A percentile compares a stretch with the other conserved stretches of the same genome.
Conservation (phyloP, 176 grass and related monocot species). For the Rhynchospora pubera region DNA sequence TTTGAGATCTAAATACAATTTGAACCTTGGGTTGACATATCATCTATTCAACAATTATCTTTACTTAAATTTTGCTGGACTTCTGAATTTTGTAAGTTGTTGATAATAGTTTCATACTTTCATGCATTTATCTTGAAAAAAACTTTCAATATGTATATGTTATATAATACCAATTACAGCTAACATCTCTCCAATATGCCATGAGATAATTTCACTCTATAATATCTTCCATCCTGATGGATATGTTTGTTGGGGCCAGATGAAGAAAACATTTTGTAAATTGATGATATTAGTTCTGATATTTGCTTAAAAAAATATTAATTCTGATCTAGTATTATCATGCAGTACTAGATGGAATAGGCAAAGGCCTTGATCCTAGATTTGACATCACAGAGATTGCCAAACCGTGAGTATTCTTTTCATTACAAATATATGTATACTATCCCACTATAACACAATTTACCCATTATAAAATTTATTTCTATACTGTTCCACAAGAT, state of each 20-base stretch:
- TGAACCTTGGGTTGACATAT: not conserved
- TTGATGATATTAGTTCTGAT: not conserved
- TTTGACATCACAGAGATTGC: conserved; percentile 99
- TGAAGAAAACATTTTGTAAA: not conserved
- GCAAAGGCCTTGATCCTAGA: conserved; percentile 94
- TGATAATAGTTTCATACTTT: not conserved
- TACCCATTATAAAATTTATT: no score
- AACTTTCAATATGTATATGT: not conserved
- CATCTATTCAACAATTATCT: not conserved
- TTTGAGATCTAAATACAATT: not conserved
- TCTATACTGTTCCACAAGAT: not conserved
- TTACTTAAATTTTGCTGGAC: not conserved
- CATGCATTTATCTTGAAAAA: not conserved
- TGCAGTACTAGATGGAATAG: conserved; percentile 99
- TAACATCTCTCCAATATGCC: not conserved
- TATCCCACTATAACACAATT: no score
- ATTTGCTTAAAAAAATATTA: no score
- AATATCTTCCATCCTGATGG: not conserved
- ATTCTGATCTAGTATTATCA: not conserved
- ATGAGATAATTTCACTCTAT: not conserved
- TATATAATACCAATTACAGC: no score
- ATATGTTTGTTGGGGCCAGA: not conserved
- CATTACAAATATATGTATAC: no score
- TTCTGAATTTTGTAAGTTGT: not conserved
- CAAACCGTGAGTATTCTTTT: conserved; percentile 63